phyloP scores from a whole-genome alignment of 768 basidiomycete species.

The Suillus occidentalis region DNA sequence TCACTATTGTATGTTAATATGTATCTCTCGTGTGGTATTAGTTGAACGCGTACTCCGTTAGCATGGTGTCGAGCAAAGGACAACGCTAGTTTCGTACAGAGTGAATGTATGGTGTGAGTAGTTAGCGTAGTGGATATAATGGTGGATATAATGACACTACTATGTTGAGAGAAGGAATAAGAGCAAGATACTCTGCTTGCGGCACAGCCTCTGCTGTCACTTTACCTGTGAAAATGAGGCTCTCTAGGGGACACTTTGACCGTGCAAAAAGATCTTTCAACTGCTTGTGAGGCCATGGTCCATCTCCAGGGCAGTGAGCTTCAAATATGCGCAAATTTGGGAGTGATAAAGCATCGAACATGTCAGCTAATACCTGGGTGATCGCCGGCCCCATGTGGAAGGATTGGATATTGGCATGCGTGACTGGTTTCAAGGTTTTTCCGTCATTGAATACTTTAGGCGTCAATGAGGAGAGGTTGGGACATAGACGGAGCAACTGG shows the following conservation, averaged over 20 bases:
- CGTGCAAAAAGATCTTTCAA: too few relatives aligned
- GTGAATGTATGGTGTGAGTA: too few relatives aligned
- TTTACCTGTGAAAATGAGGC: too few relatives aligned
- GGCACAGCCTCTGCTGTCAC: too few relatives aligned
- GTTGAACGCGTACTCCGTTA: too few relatives aligned
- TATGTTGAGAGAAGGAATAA: conserved; percentile 20
- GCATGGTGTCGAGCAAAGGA: too few relatives aligned
- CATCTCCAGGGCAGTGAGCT: not conserved
- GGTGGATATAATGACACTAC: not conserved
- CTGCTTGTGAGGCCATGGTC: too few relatives aligned
- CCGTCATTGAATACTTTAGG: accelerated
- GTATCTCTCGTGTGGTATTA: too few relatives aligned
- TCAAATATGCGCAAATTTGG: not conserved
- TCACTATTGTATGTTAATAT: too few relatives aligned
- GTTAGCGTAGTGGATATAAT: too few relatives aligned
- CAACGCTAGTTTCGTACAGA: too few relatives aligned
- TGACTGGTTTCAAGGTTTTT: not conserved
- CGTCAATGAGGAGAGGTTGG: not conserved
- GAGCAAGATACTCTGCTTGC: conserved; percentile 6
- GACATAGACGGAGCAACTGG: not conserved
- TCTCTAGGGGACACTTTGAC: too few relatives aligned
- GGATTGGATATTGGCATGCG: not conserved
- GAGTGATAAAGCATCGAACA: not conserved
- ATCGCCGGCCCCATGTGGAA: not conserved
- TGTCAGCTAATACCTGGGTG: not conserved